Conservation (phyloP, 192 early-diverging fungal genomes). For the Umbelopsis ramanniana region DNA sequence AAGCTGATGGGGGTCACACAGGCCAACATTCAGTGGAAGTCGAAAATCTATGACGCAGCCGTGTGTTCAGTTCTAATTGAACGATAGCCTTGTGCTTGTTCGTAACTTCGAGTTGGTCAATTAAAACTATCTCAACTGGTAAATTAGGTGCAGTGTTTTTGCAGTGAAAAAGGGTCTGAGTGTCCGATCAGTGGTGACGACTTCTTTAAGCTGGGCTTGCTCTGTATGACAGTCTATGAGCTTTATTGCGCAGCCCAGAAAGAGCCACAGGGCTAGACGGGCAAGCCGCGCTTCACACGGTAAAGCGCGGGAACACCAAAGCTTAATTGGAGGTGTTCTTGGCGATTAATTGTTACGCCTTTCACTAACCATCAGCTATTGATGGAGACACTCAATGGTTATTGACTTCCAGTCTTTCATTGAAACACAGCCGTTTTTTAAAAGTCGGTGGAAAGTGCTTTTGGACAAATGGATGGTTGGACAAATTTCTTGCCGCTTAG, state of each 20-base stretch:
- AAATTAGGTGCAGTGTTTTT: too few species aligned
- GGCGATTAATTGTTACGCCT: too few species aligned
- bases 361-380: too few species aligned
- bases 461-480: background rate
- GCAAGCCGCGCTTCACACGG: conserved; percentile 11
- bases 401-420: too few species aligned
- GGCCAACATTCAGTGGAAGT: background rate
- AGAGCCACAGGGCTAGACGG: background rate
- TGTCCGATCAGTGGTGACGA: background rate
- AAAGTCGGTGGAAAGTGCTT: too few species aligned
- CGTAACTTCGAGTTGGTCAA: background rate
- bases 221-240: background rate
- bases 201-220: background rate
- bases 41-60: too few species aligned
- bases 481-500: background rate
- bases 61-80: background rate
- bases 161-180: too few species aligned
- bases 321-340: background rate
- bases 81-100: background rate
- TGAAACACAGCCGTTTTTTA: too few species aligned
- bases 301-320: conserved; percentile 20
- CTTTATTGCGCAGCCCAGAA: background rate
- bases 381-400: too few species aligned
- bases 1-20: background rate
- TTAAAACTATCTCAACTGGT: background rate